These are phyloP conservation scores for Globisporangium canariense DNA, from an alignment of 352 stramenopile genomes.

Conservation along the genomic window DNA sequence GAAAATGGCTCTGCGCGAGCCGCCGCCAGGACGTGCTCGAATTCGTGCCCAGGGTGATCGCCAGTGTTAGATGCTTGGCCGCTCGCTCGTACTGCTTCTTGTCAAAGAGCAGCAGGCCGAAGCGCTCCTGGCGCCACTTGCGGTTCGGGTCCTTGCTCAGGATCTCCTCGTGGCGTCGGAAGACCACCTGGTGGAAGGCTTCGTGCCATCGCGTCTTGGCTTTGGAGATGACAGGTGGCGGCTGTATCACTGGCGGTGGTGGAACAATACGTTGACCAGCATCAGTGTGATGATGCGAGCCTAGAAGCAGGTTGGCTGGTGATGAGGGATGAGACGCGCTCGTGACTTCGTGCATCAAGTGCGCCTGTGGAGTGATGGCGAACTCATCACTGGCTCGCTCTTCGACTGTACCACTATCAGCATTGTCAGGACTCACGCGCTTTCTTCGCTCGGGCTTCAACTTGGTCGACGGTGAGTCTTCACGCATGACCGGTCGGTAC, in stretches of 20 bases:
- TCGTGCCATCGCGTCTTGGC: slow-evolving; percentile 32
- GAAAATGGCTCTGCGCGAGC: slow-evolving; percentile 54
- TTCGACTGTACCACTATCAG: neutral
- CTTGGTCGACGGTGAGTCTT: neutral
- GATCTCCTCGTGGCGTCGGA: slow-evolving; percentile 56
- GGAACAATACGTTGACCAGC: neutral
- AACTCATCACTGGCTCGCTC: neutral
- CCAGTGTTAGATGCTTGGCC: slow-evolving; percentile 41
- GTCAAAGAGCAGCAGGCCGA: slow-evolving; percentile 49
- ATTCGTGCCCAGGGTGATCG: slow-evolving; percentile 43
- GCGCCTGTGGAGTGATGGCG: neutral
- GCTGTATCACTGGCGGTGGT: neutral
- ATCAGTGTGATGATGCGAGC: neutral
- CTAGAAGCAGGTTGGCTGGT: neutral
- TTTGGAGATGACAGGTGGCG: slow-evolving; percentile 2
- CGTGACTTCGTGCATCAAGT: neutral
- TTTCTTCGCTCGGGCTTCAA: neutral
- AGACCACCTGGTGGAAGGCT: slow-evolving; percentile 41
- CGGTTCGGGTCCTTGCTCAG: slow-evolving; percentile 51
- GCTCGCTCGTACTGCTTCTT: slow-evolving; percentile 36
- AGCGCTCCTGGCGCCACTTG: slow-evolving; percentile 64
- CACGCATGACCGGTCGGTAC: neutral
- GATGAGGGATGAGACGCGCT: neutral
- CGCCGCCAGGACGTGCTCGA: slow-evolving; percentile 46
- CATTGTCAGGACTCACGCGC: neutral